A percentile compares a stretch with the other conserved stretches of the same genome.
These are phyloP conservation scores for Oryza longistaminata DNA, from an alignment of 176 grass and related monocot genomes.

Conservation along the genomic window DNA sequence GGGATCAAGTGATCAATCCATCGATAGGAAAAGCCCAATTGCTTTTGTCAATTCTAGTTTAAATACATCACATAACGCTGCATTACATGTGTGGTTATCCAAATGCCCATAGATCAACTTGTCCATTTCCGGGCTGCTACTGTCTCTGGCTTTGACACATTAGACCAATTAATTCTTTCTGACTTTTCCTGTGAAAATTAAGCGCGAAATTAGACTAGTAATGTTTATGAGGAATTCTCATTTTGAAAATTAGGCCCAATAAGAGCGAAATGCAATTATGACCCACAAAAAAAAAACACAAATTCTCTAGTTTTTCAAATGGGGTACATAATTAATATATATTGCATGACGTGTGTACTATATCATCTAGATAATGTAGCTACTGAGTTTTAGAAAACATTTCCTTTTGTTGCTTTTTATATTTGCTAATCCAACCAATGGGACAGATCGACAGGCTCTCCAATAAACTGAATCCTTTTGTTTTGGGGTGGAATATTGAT, in stretches of 20 bases:
- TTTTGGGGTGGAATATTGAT: neutral
- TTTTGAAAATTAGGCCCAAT: too few species aligned
- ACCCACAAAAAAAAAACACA: too few species aligned
- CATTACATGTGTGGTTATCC: neutral
- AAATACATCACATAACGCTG: neutral
- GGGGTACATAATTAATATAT: too few species aligned
- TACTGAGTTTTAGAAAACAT: neutral
- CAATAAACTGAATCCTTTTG: neutral
- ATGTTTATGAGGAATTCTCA: neutral
- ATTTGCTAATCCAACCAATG: neutral
- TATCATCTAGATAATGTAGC: too few species aligned
- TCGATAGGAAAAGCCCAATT: neutral
- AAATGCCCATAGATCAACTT: neutral
- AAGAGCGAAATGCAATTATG: too few species aligned
- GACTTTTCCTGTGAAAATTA: neutral
- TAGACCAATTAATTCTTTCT: neutral
- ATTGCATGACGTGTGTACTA: too few species aligned
- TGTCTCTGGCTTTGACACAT: neutral
- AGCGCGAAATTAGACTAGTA: neutral
- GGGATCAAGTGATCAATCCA: neutral
- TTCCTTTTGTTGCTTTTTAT: neutral
- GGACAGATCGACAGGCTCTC: neutral
- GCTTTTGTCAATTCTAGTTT: neutral
- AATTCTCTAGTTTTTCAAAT: neutral
- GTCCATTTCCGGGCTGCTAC: neutral